Evolutionary conservation across 108 stramenopile genomes (phyloP), one percentile per base, ranked within the genome.

Genomic region (Halocafeteria seosinensis): DNA sequence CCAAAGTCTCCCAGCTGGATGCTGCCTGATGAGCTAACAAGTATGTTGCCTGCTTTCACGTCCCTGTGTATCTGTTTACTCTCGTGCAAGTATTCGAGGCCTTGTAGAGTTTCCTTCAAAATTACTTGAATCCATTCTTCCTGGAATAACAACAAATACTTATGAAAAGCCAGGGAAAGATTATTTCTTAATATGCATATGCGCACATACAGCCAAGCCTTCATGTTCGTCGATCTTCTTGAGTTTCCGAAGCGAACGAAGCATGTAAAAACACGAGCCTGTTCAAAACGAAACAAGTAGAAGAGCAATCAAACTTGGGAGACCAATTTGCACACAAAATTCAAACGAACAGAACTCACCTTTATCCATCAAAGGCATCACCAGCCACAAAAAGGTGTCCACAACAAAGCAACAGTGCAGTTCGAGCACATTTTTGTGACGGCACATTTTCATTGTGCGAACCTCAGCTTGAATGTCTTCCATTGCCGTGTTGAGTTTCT

Each of bases 61-160:
- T 98, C 97, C 17, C 97, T 85, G 67, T 98, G 97, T 35, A 98
- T 90, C 58, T 94, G 81, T 25, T 86, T 79, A 70, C 92, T 89
- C 30, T 89, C 83, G 65, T 98, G 97, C 23, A 95, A 77, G 79
- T 88, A 90, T 50, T 75, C 55, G 27, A 84, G 73, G 0, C 72
- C 81, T 27, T 71, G 47, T 3, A 81, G 73, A 0, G 70, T 36
- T 37, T 77, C 73, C 32, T 52, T 65, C 34, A 81, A 33, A 27
- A 82, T 68, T 42, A 73, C 71, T 3, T 69, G 72, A 4, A 82
- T 67, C 50, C 64, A 74, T 9, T 75, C 70, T 55, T 73, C 38
- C 13, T 21, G n/a, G 42, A 47, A n/a, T n/a, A n/a, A n/a, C 42
- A 47, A 47, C 42, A n/a, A 47, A 17, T 17, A n/a, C 64, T 35